These are phyloP conservation scores for Backusella macrospora DNA, from an alignment of 192 early-diverging fungal genomes.

Conservation along the genomic window DNA sequence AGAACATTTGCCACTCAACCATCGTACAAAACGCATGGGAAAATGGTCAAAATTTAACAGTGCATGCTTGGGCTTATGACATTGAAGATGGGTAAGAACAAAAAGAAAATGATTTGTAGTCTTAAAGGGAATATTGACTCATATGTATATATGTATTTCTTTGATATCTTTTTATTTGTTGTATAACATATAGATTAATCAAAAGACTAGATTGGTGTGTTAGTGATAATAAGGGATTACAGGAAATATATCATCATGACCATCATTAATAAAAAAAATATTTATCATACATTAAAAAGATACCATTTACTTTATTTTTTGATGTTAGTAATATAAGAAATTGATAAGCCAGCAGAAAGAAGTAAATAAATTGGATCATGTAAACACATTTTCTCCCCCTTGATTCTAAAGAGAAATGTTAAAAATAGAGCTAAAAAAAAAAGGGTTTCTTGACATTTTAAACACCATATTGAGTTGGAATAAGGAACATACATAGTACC, in stretches of 20 bases:
- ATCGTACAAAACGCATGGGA: slow-evolving; percentile 87
- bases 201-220: slow-evolving; percentile 21
- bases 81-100: slow-evolving; percentile 54
- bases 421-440: neutral
- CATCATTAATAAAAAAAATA: neutral
- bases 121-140: slow-evolving; percentile 34
- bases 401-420: neutral
- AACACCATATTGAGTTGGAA: neutral
- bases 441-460: neutral
- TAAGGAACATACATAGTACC: neutral
- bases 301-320: neutral
- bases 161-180: neutral
- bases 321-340: neutral
- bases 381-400: neutral
- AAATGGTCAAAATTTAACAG: slow-evolving; percentile 65
- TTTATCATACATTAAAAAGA: neutral
- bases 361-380: too few species aligned
- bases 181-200: slow-evolving; percentile 2
- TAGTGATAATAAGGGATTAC: neutral
- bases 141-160: slow-evolving; percentile 11
- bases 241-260: neutral
- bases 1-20: slow-evolving; percentile 71
- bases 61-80: slow-evolving; percentile 78
- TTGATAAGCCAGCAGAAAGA: too few species aligned
- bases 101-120: neutral